phyloP scores from a whole-genome alignment of 2,329 filamentous ascomycete genomes.

The Xylariaceae sp. region DNA sequence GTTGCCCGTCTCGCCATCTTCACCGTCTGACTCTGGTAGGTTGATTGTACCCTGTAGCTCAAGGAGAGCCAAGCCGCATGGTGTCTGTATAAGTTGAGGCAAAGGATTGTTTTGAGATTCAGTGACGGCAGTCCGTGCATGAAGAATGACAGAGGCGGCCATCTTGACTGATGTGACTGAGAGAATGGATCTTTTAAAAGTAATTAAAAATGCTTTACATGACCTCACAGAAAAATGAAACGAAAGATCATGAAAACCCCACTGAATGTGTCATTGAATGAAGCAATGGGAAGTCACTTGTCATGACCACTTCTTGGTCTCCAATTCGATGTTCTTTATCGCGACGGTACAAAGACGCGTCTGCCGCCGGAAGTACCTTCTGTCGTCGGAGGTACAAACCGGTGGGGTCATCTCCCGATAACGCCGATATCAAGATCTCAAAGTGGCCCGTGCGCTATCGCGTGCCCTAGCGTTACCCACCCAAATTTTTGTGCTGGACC shows the following conservation, averaged over 20 bases:
- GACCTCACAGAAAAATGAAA: neutral
- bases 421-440: neutral
- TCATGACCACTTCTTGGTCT: neutral
- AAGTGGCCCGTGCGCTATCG: conserved; percentile 23
- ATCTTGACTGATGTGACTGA: conserved; percentile 15
- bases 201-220: neutral
- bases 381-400: neutral
- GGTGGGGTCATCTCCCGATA: conserved; percentile 3
- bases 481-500: conserved; percentile 21
- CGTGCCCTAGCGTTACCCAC: conserved; percentile 27
- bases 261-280: neutral
- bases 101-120: conserved; percentile 50
- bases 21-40: conserved; percentile 47
- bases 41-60: conserved; percentile 93
- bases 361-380: neutral
- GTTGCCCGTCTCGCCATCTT: conserved; percentile 30
- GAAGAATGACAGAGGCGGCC: conserved; percentile 37
- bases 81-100: conserved; percentile 79
- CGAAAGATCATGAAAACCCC: neutral
- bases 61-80: conserved; percentile 79
- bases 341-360: no score
- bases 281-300: neutral
- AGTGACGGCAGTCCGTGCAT: conserved; percentile 33
- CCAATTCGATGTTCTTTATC: neutral
- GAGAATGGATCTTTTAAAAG: no score